Conservation (phyloP, 164 flowering plant genomes). For the Stephania yunnanensis region DNA sequence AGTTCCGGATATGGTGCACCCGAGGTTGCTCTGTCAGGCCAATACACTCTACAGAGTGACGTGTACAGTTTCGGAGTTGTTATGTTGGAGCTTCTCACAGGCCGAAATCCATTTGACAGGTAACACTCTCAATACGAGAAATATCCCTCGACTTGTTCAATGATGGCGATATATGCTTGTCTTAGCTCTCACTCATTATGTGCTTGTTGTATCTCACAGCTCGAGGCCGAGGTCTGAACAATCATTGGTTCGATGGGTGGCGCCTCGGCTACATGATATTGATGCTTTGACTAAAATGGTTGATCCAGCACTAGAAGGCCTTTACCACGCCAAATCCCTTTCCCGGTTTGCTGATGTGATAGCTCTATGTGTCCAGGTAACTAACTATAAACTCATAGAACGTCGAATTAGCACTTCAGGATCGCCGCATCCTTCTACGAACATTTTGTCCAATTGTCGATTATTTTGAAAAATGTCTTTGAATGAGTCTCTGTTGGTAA, state of each 20-base stretch:
- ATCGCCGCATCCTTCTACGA: background rate
- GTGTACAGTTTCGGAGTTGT: conserved; percentile 96
- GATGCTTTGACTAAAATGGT: conserved; percentile 95
- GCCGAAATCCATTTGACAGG: conserved; percentile 95
- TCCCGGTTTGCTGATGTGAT: conserved; percentile 96
- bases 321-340: conserved; percentile 90
- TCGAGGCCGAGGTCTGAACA: conserved; percentile 81
- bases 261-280: conserved; percentile 98
- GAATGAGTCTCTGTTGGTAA: background rate
- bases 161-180: background rate
- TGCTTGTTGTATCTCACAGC: conserved; percentile 25
- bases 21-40: conserved; percentile 89
- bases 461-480: background rate
- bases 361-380: conserved; percentile 98
- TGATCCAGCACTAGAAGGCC: conserved; percentile 81
- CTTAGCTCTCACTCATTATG: background rate
- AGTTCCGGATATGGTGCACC: conserved; percentile 85
- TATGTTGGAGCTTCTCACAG: conserved; percentile 94
- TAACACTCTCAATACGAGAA: conserved; percentile 10
- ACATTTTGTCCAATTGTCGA: background rate
- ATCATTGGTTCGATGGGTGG: conserved; percentile 94
- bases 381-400: background rate
- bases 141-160: background rate
- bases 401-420: too few relatives aligned
- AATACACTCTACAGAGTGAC: conserved; percentile 81